These are phyloP conservation scores for Lasiosphaeria ovina DNA, from an alignment of 495 filamentous ascomycete species.

Conservation along the genomic window DNA sequence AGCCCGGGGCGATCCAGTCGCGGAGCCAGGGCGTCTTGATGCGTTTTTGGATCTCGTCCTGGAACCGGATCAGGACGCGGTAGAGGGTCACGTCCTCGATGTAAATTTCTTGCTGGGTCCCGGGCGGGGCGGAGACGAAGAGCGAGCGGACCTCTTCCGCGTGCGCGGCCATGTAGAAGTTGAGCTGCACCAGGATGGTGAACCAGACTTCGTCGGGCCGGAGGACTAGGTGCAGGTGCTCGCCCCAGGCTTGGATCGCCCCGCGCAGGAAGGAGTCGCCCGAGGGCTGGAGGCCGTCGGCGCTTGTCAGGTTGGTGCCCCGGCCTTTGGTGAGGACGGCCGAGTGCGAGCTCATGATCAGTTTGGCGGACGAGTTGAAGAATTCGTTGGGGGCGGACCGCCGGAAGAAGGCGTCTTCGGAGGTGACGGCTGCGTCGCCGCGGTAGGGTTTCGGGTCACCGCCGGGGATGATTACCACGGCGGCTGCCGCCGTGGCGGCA, in stretches of 20 bases:
- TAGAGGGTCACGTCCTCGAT: conserved; percentile 26
- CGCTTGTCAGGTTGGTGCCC: not conserved
- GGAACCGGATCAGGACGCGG: conserved; percentile 20
- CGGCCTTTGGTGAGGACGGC: conserved; percentile 2
- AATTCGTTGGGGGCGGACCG: conserved; percentile 24
- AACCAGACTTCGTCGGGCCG: conserved; percentile 62
- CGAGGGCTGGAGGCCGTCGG: conserved; percentile 21
- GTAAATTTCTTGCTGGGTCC: conserved; percentile 40
- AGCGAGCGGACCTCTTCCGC: conserved; percentile 41
- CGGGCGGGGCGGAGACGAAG: conserved; percentile 40
- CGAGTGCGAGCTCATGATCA: conserved; percentile 21
- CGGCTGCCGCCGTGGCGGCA: not conserved
- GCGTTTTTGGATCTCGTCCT: conserved; percentile 27
- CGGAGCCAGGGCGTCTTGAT: conserved; percentile 27
- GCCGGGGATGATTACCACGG: conserved; percentile 26
- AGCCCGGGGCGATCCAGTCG: conserved; percentile 38
- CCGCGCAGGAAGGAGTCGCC: conserved; percentile 50
- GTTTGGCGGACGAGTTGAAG: conserved; percentile 16
- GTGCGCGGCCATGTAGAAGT: conserved; percentile 51
- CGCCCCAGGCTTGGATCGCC: conserved; percentile 48
- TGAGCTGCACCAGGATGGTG: conserved; percentile 53
- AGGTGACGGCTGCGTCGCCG: conserved; percentile 7
- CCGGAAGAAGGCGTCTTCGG: conserved; percentile 18
- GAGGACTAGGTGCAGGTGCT: conserved; percentile 51
- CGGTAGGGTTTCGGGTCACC: conserved; percentile 26